phyloP scores from a whole-genome alignment of 495 filamentous ascomycete genomes.

The Xylaria scruposa region DNA sequence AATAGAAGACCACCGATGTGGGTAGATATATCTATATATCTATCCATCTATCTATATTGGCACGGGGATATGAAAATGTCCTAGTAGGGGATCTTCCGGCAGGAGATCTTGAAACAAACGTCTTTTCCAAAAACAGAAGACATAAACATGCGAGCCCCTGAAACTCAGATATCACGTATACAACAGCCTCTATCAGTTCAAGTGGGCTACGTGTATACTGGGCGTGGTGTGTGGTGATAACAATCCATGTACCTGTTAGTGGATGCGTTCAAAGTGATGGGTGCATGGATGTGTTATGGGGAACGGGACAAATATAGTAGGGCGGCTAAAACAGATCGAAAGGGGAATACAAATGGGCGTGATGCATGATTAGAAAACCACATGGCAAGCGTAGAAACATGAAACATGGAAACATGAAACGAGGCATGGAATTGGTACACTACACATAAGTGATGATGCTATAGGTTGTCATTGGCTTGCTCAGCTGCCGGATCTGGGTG shows the following conservation, averaged over 20 bases:
- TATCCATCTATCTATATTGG: background rate
- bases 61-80: background rate
- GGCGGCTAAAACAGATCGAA: constrained; percentile 19
- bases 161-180: background rate
- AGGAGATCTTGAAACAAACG: constrained; percentile 23
- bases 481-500: background rate
- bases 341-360: background rate
- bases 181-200: background rate
- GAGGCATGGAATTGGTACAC: constrained; percentile 13
- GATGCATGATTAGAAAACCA: background rate
- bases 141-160: constrained; percentile 14
- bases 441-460: constrained; percentile 12
- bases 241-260: constrained; percentile 1
- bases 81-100: constrained; percentile 14
- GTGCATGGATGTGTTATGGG: background rate
- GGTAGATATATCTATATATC: constrained; percentile 18
- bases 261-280: background rate
- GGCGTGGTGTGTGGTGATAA: background rate
- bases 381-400: constrained; percentile 37
- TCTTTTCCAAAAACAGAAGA: background rate
- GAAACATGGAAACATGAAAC: constrained; percentile 41
- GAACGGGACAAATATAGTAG: constrained; percentile 21
- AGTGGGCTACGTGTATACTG: background rate
- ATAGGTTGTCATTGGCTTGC: background rate
- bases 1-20: constrained; percentile 5